Conservation (phyloP, 352 stramenopile species). For the Phytopythium delawarense region DNA sequence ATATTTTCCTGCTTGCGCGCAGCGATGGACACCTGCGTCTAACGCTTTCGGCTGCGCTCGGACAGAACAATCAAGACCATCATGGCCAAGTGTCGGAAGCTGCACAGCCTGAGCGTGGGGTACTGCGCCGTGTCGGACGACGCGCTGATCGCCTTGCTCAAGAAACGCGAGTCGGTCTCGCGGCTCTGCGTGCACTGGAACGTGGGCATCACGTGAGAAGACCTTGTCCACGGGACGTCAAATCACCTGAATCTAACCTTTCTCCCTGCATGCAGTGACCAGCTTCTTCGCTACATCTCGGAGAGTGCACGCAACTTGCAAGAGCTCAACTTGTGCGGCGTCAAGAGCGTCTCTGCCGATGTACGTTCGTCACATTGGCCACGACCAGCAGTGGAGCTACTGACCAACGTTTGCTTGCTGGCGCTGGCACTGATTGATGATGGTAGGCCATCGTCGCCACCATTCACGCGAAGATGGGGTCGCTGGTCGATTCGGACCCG, state of each 20-base stretch:
- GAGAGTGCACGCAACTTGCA: slow-evolving; percentile 72
- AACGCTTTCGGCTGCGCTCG: not conserved
- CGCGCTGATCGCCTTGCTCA: slow-evolving; percentile 78
- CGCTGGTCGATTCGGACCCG: slow-evolving; percentile 14
- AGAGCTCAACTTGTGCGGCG: slow-evolving; percentile 83
- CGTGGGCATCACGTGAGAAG: slow-evolving; percentile 77
- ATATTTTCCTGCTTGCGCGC: not conserved
- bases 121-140: slow-evolving; percentile 87
- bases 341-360: slow-evolving; percentile 82
- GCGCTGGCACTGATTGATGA: not conserved
- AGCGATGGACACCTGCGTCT: not conserved
- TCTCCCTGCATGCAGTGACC: slow-evolving; percentile 38
- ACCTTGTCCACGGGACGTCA: not conserved
- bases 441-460: slow-evolving; percentile 61
- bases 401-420: not conserved
- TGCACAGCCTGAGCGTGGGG: slow-evolving; percentile 81
- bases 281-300: slow-evolving; percentile 76
- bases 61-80: slow-evolving; percentile 80
- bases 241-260: too few species aligned
- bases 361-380: slow-evolving; percentile 21
- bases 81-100: slow-evolving; percentile 87
- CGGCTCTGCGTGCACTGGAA: slow-evolving; percentile 85
- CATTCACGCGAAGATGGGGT: slow-evolving; percentile 78
- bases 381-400: not conserved
- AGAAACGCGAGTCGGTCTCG: slow-evolving; percentile 76